Evolutionary conservation across 106 monocot genomes (phyloP).

Genomic region (Phalaenopsis aphrodite): DNA sequence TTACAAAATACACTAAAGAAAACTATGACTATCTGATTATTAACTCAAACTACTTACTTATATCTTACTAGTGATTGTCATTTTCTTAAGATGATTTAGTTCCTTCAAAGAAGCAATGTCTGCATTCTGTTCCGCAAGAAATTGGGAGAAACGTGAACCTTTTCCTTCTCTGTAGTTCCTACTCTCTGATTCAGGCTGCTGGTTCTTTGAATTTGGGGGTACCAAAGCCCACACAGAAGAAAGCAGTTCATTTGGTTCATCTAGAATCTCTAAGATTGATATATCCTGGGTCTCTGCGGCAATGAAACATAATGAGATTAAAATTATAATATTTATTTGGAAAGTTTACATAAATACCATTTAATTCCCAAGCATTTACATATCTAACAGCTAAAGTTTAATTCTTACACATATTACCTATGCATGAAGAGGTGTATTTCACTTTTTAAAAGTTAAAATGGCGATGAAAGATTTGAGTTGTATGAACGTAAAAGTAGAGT

Average conservation of each 20-base stretch:
- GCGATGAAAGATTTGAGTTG: too few species aligned
- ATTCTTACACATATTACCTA: too few species aligned
- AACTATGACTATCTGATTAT: too few species aligned
- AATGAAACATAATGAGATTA: not conserved
- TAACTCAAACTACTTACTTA: slow-evolving; percentile 9
- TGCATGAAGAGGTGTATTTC: too few species aligned
- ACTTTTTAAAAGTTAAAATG: too few species aligned
- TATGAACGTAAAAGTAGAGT: too few species aligned
- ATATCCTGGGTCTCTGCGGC: slow-evolving; percentile 38
- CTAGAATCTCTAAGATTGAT: slow-evolving; percentile 34
- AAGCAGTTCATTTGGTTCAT: slow-evolving; percentile 54
- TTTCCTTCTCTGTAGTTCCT: slow-evolving; percentile 32
- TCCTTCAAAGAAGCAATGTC: slow-evolving; percentile 15
- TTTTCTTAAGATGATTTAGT: slow-evolving; percentile 5
- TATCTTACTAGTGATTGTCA: slow-evolving; percentile 37
- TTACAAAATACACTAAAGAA: too few species aligned
- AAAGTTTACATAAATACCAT: too few species aligned
- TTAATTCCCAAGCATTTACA: too few species aligned
- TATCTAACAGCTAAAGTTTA: too few species aligned
- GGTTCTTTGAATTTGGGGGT: slow-evolving; percentile 26
- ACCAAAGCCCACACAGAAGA: slow-evolving; percentile 76
- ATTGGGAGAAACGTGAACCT: slow-evolving; percentile 65
- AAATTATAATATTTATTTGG: not conserved
- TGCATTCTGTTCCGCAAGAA: slow-evolving; percentile 46
- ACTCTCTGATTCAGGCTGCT: slow-evolving; percentile 12